Evolutionary conservation across 805 yeast genomes (phyloP), one percentile per base, ranked within the genome.

Genomic region (Wickerhamiella azyma): DNA sequence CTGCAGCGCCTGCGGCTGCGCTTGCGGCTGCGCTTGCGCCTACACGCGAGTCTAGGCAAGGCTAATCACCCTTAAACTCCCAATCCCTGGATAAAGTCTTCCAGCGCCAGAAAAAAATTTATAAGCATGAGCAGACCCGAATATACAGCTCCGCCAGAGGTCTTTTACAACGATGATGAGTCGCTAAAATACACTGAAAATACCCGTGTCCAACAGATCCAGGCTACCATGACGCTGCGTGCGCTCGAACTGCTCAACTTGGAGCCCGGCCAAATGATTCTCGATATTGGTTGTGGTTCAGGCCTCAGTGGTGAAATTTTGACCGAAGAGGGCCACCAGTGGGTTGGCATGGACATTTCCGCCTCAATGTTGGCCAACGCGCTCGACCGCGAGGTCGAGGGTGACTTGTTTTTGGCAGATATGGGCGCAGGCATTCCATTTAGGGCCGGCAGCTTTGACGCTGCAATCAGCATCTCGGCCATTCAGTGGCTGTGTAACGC

Each of bases 401-500:
- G 98, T 11, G 98, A 92, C 62, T 64, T 92, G 52, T 80, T 92
- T 61, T 67, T 92, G 46, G 81, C 86, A 32, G 98, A 92, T 67
- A 82, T 92, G 72, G 98, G 98, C 26, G 70, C 72, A 45, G 98
- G 98, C 29, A 72, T 92, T 2, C 97, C 97, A 5, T 92, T 92
- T 59, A 72, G 98, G 59, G 85, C 97, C 2, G 98, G 98, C 43
- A 72, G 94, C 0, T 92, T 89, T 62, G 98, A 92, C 63, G 96
- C 96, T 1, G 97, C 94, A 1, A 84, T 92, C 28, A 81, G 94
- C 21, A 85, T 92, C 51, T 81, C 94, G 30, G 98, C 94, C 10
- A 86, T 92, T 43, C 98, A 92, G 63, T 92, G 98, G 98, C 74
- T 92, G 37, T 88, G 96, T 68, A 92, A 92, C 61, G 97, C 97